phyloP scores from a whole-genome alignment of 306 rosid genomes.

The Cicer yamashitae region DNA sequence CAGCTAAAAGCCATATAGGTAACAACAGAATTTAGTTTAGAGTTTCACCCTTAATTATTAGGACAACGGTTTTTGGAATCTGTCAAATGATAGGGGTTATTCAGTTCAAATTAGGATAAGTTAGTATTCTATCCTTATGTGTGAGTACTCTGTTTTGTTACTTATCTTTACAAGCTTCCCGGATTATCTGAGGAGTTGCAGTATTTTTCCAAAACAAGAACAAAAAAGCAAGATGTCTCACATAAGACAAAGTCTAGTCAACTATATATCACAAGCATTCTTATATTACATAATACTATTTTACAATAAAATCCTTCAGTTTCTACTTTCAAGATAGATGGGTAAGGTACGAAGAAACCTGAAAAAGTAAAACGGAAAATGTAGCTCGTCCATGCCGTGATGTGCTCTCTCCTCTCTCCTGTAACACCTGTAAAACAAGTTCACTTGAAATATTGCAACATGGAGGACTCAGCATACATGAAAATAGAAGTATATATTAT shows the following conservation, averaged over 20 bases:
- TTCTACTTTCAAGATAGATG: constrained; percentile 31
- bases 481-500: constrained; percentile 23
- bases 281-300: constrained; percentile 22
- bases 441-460: constrained; percentile 37
- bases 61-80: constrained; percentile 24
- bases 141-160: background rate
- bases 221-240: constrained; percentile 28
- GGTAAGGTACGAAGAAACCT: constrained; percentile 59
- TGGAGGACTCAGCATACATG: constrained; percentile 25
- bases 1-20: constrained; percentile 1
- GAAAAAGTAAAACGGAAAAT: constrained; percentile 96
- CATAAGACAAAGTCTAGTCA: constrained; percentile 33
- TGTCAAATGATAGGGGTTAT: background rate
- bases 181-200: background rate
- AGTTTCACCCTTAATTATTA: constrained; percentile 18
- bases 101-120: background rate
- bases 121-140: constrained; percentile 2
- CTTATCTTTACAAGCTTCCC: constrained; percentile 9
- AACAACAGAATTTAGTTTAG: constrained; percentile 33
- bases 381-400: constrained; percentile 98
- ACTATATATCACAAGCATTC: background rate
- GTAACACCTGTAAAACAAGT: constrained; percentile 81
- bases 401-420: constrained; percentile 99
- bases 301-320: constrained; percentile 27
- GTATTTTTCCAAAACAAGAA: background rate